Base-by-base conservation (phyloP, 1,284 basidiomycete species). In the Meira nashicola region DNA sequence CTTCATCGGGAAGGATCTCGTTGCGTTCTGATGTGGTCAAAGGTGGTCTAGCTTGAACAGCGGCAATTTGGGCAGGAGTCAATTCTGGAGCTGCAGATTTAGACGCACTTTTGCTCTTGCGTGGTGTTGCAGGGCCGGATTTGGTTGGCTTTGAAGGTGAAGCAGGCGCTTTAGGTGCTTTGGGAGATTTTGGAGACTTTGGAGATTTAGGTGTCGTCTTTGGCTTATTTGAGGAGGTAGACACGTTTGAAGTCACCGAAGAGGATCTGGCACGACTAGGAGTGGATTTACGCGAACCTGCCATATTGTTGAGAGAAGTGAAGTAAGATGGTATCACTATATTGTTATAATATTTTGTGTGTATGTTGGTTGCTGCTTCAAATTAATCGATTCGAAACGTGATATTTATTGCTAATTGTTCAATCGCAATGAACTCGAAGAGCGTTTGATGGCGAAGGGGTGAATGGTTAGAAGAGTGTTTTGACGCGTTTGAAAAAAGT, bases 211-310 rank as follows among this genome's bases (percentile, higher is more conserved):
- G 47, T 33, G 28, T 33, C 8, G 28, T 8, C 28, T 33, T 33
- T 33, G 28, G 28, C 28, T 33, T 33, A 8, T 33, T 33, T 43
- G 67, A 67, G 19, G 64, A 50, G 33, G 66, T 60, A 41, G 70
- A 71, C 39, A 65, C 63, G 62, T 72, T 71, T 58, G 71, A 73
- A 8, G 65, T 60, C 14, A 73, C 70, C 47, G 70, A 72, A 41
- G 70, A 72, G 19, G 71, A 73, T 43, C 71, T 67, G 37, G 64
- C 70, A 50, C 71, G 67, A 46, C 71, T 70, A 41, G 71, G 71
- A n/a, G 71, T 73, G 40, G 62, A 62, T 21, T 33, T 57, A 60
- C 58, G 58, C 43, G 58, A 49, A 23, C 28, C 28, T 5, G 50
- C 17, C 50, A 53, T 53, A 25, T 4, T 37, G 28, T 53, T 53